Percentiles rank a stretch among this genome's conserved stretches.
Evolutionary conservation across 2,329 filamentous ascomycete genomes (phyloP).

Genomic region (Didymella segeticola): DNA sequence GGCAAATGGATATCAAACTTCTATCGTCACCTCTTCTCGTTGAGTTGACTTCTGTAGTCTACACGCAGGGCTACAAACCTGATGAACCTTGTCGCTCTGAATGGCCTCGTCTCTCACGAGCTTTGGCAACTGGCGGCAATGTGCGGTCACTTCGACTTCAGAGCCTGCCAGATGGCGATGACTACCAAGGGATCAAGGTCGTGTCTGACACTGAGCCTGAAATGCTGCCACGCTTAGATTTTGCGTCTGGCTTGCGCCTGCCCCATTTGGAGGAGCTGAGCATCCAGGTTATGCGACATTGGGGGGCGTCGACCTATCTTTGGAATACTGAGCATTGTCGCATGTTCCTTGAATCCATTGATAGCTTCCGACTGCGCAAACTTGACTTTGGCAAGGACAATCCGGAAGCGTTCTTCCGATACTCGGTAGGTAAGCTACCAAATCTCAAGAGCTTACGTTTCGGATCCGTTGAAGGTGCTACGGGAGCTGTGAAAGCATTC

Average conservation of each 20-base stretch:
- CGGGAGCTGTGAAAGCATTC: neutral
- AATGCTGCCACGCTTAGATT: neutral
- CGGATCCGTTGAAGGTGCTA: neutral
- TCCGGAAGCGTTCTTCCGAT: slow-evolving; percentile 11
- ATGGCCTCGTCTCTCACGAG: slow-evolving; percentile 13
- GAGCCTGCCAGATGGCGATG: neutral
- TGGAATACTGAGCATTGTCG: neutral
- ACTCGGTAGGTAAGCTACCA: slow-evolving; percentile 7
- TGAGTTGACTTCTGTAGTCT: slow-evolving; percentile 11
- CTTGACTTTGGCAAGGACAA: slow-evolving; percentile 16
- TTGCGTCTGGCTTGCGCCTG: neutral
- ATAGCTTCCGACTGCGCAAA: slow-evolving; percentile 4
- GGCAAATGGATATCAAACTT: slow-evolving; percentile 15
- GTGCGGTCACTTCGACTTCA: neutral
- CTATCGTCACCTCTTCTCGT: slow-evolving; percentile 16
- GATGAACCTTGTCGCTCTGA: slow-evolving; percentile 5
- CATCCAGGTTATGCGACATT: neutral
- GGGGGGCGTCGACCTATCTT: neutral
- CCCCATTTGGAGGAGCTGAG: neutral
- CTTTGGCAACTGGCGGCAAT: neutral
- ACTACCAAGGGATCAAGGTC: neutral
- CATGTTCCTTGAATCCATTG: neutral
- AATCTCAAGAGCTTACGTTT: neutral
- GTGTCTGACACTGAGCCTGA: neutral
- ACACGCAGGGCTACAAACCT: slow-evolving; percentile 2